Evolutionary conservation across 257 asterid species (phyloP).

Genomic region (Echium plantagineum): DNA sequence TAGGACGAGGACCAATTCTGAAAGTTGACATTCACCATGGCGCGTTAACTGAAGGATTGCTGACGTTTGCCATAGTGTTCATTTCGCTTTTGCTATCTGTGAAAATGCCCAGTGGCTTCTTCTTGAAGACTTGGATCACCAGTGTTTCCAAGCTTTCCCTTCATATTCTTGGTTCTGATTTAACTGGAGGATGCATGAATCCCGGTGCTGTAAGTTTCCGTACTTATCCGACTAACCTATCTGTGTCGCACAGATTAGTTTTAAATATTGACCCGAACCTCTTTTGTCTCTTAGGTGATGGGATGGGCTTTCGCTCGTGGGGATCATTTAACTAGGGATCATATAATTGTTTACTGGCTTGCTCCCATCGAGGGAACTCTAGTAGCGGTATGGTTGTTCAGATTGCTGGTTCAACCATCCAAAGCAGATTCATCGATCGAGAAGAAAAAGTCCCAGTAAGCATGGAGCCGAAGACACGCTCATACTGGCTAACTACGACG

Average conservation of each 20-base stretch:
- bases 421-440: conserved; percentile 1
- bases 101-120: conserved; percentile 34
- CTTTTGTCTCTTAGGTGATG: conserved; percentile 43
- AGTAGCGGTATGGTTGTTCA: conserved; percentile 57
- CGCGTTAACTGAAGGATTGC: conserved; percentile 71
- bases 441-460: background rate
- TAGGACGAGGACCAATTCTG: conserved; percentile 53
- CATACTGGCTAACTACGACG: background rate
- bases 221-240: background rate
- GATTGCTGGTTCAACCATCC: conserved; percentile 27
- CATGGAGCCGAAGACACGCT: background rate
- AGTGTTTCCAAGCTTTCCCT: conserved; percentile 70
- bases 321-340: conserved; percentile 66
- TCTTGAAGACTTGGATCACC: conserved; percentile 81
- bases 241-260: background rate
- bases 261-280: background rate
- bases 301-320: conserved; percentile 94
- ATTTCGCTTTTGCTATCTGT: conserved; percentile 47
- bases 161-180: conserved; percentile 78
- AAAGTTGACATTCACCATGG: conserved; percentile 66
- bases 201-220: conserved; percentile 73
- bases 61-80: conserved; percentile 48
- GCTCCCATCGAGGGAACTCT: conserved; percentile 81
- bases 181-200: conserved; percentile 96
- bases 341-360: conserved; percentile 77